A percentile compares a stretch with the other conserved stretches of the same genome.
These are phyloP conservation scores for Cetraspora pellucida DNA, from an alignment of 192 early-diverging fungal genomes.

Conservation along the genomic window DNA sequence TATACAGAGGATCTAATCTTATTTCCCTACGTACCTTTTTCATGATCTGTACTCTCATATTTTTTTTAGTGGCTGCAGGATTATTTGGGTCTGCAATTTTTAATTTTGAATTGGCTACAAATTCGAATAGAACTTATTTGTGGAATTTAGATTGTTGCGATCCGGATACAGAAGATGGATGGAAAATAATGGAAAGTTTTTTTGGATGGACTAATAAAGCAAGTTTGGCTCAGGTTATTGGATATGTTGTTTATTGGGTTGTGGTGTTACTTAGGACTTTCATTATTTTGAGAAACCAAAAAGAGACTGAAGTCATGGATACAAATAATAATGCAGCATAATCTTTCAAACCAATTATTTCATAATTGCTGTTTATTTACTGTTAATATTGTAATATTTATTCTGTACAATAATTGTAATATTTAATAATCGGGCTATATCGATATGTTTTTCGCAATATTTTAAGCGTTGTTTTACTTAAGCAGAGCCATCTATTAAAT, in stretches of 20 bases:
- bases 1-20: constrained; percentile 69
- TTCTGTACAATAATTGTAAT: no score
- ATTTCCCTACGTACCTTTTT: constrained; percentile 81
- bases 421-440: no score
- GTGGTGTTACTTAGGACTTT: background rate
- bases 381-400: no score
- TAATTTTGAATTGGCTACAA: constrained; percentile 63
- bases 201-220: constrained; percentile 79
- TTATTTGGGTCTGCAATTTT: constrained; percentile 69
- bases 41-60: constrained; percentile 63
- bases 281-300: no score
- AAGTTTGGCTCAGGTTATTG: constrained; percentile 68
- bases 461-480: no score
- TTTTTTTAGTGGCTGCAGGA: constrained; percentile 82
- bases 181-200: constrained; percentile 72
- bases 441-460: no score
- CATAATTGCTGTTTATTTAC: no score
- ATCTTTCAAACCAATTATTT: no score
- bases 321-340: no score
- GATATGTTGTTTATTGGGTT: constrained; percentile 83
- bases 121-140: constrained; percentile 54
- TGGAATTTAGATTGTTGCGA: constrained; percentile 71
- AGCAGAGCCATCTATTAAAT: no score
- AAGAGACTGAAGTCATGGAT: no score
- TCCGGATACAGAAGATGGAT: constrained; percentile 59